Percentiles rank a stretch among this genome's conserved stretches.
These are phyloP conservation scores for Eucommia ulmoides DNA, from an alignment of 257 asterid species.

Conservation along the genomic window DNA sequence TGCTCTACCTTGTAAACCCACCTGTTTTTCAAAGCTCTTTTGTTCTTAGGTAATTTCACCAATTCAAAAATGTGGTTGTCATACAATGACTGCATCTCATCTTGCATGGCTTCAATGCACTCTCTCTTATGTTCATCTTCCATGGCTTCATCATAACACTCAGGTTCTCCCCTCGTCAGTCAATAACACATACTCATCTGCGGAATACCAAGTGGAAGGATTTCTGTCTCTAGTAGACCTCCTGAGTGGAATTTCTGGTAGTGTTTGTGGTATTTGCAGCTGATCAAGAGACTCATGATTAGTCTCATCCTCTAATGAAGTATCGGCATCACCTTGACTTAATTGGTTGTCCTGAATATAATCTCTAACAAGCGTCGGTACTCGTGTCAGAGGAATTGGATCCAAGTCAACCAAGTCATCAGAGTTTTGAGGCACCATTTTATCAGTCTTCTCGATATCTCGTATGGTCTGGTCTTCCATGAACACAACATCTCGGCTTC, in stretches of 20 bases:
- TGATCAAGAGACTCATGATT: background rate
- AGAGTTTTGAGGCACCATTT: background rate
- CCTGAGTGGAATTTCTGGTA: background rate
- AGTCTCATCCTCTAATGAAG: background rate
- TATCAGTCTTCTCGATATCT: background rate
- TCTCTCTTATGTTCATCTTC: no score
- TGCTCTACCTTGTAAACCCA: background rate
- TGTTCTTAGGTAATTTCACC: background rate
- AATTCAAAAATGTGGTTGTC: conserved; percentile 2
- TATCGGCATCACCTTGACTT: background rate
- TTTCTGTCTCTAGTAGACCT: background rate
- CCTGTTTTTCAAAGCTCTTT: conserved; percentile 1
- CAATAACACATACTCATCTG: no score
- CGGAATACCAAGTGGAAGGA: background rate
- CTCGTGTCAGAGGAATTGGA: background rate
- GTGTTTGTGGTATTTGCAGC: background rate
- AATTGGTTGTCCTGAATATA: background rate
- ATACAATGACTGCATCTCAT: background rate
- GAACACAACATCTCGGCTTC: background rate
- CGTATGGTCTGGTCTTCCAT: background rate
- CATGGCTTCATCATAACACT: no score
- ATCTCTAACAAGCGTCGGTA: background rate
- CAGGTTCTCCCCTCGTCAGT: no score
- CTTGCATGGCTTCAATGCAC: background rate
- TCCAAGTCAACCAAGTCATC: background rate